Percentiles rank a stretch among this genome's conserved stretches.
Evolutionary conservation across 225 moss, liverwort and hornwort species (phyloP).

Genomic region (Ulota crispa): DNA sequence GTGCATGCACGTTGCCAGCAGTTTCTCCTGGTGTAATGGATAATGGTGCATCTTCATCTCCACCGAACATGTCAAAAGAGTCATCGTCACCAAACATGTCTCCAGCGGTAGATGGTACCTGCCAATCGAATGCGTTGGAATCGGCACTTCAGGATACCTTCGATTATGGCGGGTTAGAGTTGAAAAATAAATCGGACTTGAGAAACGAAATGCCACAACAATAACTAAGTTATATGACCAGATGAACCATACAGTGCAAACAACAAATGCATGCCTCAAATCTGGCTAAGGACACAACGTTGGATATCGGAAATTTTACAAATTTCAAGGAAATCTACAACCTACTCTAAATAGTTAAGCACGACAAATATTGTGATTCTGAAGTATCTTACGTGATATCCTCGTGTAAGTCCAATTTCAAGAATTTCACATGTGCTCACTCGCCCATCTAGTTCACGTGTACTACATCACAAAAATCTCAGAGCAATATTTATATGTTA

Average conservation of each 20-base stretch:
- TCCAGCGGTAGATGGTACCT: slow-evolving; percentile 35
- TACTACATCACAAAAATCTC: slow-evolving; percentile 11
- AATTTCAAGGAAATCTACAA: background rate
- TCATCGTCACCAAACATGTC: slow-evolving; percentile 29
- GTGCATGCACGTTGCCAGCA: slow-evolving; percentile 24
- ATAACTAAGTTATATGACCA: slow-evolving; percentile 8
- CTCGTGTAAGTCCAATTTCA: background rate
- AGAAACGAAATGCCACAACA: background rate
- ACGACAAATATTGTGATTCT: background rate
- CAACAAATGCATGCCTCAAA: background rate
- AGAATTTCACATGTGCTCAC: background rate
- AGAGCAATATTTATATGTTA: slow-evolving; percentile 18
- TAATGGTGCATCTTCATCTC: slow-evolving; percentile 42
- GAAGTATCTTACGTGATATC: background rate
- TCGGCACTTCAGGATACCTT: background rate
- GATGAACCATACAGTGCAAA: background rate
- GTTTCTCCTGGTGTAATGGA: slow-evolving; percentile 29
- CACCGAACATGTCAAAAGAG: slow-evolving; percentile 64
- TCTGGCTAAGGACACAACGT: background rate
- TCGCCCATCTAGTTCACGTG: background rate
- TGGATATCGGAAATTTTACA: background rate
- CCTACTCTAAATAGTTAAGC: background rate
- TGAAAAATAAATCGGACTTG: background rate
- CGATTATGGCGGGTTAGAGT: background rate
- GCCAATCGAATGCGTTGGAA: slow-evolving; percentile 12